Evolutionary conservation across 345 rosid species (phyloP), one percentile per base, ranked within the genome.

Genomic region (Eucalyptus brandiana): DNA sequence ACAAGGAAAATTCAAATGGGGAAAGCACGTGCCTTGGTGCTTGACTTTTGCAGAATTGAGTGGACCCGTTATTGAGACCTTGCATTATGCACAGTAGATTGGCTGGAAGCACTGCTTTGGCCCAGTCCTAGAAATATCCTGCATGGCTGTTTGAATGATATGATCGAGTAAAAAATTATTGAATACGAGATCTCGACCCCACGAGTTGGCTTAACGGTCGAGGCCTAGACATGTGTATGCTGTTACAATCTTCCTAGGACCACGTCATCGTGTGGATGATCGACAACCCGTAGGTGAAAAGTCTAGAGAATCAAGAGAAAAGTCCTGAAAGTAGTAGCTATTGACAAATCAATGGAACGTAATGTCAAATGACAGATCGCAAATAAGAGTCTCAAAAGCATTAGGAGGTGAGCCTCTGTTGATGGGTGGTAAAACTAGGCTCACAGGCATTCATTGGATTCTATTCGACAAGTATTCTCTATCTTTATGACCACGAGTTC

Each of bases 271-370:
- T 4, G 6, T 32, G 9, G 23, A 5, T 15, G 80, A 67, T 16
- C 1, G 12, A 67, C 40, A 16, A 10, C 3, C 6, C 6, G 1
- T 0, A 18, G 5, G 21, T 8, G 12, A 67, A 8, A 67, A 32
- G 80, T 32, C 40, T 3, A 32, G 40, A 7, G 18, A 11, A 26
- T 60, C 16, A 60, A 60, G 67, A 12, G 8, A 28, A 60, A 12
- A 26, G 32, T 26, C 67, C 1, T 26, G 0, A 60, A 60, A 26
- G 67, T 26, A 0, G 7, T 18, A 67, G 17, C 37, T n/a, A 16
- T 8, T n/a, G 40, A 67, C 12, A 32, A 0, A n/a, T 67, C 40
- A 3, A 2, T 3, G 9, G 12, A 67, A 15, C 76, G 10, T 15
- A 9, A n/a, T 32, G 40, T 16, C 76, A n/a, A 67, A n/a, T 67